Base-by-base conservation (phyloP, 2,329 filamentous ascomycete species). In the Emergomyces orientalis region DNA sequence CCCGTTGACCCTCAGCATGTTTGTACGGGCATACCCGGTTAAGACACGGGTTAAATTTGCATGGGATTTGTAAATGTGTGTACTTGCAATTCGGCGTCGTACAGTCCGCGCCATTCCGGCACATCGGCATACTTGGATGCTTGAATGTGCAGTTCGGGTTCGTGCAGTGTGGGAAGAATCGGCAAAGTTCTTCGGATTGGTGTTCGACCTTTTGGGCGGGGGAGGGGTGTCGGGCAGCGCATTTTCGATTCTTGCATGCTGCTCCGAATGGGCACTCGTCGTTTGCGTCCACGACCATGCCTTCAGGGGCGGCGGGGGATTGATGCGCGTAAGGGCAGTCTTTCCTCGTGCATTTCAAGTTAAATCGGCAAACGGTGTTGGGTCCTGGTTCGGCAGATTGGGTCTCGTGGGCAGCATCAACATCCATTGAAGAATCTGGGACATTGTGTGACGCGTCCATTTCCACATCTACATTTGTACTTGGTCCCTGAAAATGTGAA, bases 201-300 rank as follows among this genome's bases (percentile, higher is more conserved):
- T 93, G 90, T 32, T 87, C 86, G 60, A 84, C 79, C 73, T 86
- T 90, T 69, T 89, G 84, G 6, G 93, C 91, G 1, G 94, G 94
- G 7, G 92, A 97, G 2, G 94, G 94, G 75, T 99, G 94, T 64
- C 91, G 89, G 37, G 84, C 92, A 9, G 89, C 89, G 72, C 94
- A 99, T 78, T 97, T 97, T 71, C 86, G 84, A 81, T 97, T 99
- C 78, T 94, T 96, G 85, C 94, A 99, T 9, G 91, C 91, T 1
- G 86, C 91, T 25, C 91, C 93, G 70, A 89, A 97, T 22, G 84
- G 84, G 79, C 94, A 99, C 22, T 83, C 81, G 70, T 96, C 91
- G 63, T 82, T 84, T 68, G 92, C 82, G 74, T 97, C 94, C 63
- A 97, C 81, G 0, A 86, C 82, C 1, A 84, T 84, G 34, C 88